Evolutionary conservation across 306 rosid species (phyloP).

Genomic region (Abrus pulchellus): DNA sequence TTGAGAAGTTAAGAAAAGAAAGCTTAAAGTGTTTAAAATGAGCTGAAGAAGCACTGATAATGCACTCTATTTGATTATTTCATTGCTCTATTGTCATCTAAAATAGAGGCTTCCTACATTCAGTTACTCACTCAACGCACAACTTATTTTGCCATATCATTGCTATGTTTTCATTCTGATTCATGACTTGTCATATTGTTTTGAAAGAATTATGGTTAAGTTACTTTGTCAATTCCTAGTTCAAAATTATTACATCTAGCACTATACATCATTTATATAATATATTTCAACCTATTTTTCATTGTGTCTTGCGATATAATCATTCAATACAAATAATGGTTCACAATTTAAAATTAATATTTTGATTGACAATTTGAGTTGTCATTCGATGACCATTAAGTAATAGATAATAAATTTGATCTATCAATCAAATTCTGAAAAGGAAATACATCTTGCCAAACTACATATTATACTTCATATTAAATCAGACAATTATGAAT

Average conservation of each 20-base stretch:
- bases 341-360: too few species aligned
- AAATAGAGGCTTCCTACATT: too few species aligned
- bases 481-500: constrained; percentile 30
- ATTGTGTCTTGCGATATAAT: neutral
- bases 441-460: neutral
- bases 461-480: neutral
- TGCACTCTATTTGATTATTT: neutral
- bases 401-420: neutral
- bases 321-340: neutral
- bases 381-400: neutral
- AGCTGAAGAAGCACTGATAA: neutral
- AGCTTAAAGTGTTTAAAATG: neutral
- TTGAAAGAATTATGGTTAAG: neutral
- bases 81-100: neutral
- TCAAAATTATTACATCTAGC: neutral
- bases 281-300: neutral
- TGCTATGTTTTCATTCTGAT: neutral
- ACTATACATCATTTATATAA: too few species aligned
- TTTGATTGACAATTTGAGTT: neutral
- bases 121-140: neutral
- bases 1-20: neutral
- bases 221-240: neutral
- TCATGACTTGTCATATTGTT: neutral
- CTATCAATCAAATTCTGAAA: neutral
- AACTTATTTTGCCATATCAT: neutral